Percentiles rank a stretch among this genome's conserved stretches.
phyloP scores from a whole-genome alignment of 225 moss, liverwort and hornwort genomes.

The Bryoerythrophyllum caledonicum region DNA sequence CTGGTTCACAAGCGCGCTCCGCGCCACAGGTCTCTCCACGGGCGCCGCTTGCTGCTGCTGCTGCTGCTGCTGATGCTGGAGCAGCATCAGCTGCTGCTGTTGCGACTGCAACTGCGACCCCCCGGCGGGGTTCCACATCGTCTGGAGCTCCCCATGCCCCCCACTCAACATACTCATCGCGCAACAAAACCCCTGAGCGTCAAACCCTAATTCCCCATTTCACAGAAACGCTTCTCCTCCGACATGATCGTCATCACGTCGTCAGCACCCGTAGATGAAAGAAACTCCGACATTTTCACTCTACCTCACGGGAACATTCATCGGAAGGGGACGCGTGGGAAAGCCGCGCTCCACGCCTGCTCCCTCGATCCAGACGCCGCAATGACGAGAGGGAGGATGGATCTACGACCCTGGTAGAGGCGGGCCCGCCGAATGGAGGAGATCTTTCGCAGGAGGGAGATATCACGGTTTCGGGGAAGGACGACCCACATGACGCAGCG shows the following conservation, averaged over 20 bases:
- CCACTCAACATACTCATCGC: conserved; percentile 50
- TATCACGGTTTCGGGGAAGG: background rate
- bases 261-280: background rate
- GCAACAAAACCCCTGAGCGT: background rate
- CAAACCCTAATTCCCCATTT: background rate
- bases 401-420: background rate
- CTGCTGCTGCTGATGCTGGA: background rate
- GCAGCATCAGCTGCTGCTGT: conserved; percentile 12
- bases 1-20: conserved; percentile 54
- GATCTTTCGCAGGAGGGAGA: background rate
- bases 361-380: no score
- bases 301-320: background rate
- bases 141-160: conserved; percentile 46
- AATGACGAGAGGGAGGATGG: no score
- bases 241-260: background rate
- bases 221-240: background rate
- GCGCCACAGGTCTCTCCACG: conserved; percentile 38
- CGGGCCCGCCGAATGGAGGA: rapidly evolving
- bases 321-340: background rate
- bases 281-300: background rate
- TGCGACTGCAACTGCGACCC: conserved; percentile 17
- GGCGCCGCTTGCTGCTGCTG: conserved; percentile 32
- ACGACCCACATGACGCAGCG: background rate
- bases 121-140: conserved; percentile 42
- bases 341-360: background rate